Evolutionary conservation across 345 rosid species (phyloP).

Genomic region (Clausena lansium): DNA sequence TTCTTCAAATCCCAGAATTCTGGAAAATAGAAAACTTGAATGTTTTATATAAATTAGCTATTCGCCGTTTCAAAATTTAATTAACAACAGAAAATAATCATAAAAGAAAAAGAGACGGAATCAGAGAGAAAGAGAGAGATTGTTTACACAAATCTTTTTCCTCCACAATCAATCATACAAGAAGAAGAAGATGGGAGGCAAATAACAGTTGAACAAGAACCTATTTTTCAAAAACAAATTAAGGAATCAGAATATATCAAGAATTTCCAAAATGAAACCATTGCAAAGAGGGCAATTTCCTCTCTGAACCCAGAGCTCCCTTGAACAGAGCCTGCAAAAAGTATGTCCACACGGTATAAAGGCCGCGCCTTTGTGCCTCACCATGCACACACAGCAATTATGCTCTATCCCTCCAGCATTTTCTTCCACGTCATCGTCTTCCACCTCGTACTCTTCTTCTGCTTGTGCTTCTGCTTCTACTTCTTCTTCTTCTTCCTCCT

Average conservation of each 20-base stretch:
- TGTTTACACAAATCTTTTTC: background rate
- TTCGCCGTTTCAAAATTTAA: background rate
- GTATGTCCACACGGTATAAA: conserved; percentile 92
- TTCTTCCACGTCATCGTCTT: conserved; percentile 6
- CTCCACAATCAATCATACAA: conserved; percentile 5
- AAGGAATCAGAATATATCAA: conserved; percentile 67
- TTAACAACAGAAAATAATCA: background rate
- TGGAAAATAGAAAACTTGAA: background rate
- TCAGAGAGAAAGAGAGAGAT: background rate
- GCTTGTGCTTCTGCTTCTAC: conserved; percentile 40
- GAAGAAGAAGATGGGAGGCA: conserved; percentile 5
- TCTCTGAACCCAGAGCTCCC: conserved; percentile 86
- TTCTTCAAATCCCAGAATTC: background rate
- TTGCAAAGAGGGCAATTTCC: conserved; percentile 94
- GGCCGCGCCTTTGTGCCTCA: conserved; percentile 82
- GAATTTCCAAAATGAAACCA: conserved; percentile 69
- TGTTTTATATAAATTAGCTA: background rate
- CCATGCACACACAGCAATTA: conserved; percentile 80
- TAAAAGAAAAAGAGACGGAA: background rate
- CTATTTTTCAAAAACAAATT: background rate
- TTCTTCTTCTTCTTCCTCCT: conserved; percentile 27
- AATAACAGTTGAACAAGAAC: background rate
- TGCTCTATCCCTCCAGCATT: conserved; percentile 41
- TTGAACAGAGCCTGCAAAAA: conserved; percentile 86
- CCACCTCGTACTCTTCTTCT: conserved; percentile 16